These are phyloP conservation scores for Artomyces pyxidatus DNA, from an alignment of 768 basidiomycete genomes.

Conservation along the genomic window DNA sequence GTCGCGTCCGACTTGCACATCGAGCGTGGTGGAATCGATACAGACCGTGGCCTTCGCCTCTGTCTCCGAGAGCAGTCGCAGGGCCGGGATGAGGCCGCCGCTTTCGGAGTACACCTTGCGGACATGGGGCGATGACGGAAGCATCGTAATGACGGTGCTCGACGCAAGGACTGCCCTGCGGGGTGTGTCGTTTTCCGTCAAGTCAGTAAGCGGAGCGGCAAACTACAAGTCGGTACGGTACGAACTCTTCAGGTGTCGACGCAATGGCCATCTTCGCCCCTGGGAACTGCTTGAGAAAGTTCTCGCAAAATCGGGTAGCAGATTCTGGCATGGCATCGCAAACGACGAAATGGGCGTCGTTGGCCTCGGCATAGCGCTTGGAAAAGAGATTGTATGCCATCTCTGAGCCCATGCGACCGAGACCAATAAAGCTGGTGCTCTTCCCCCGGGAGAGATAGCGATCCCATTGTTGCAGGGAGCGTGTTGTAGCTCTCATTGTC, in stretches of 20 bases:
- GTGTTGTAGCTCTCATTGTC: constrained; percentile 45
- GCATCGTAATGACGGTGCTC: constrained; percentile 75
- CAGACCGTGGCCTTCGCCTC: constrained; percentile 45
- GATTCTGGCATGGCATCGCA: constrained; percentile 67
- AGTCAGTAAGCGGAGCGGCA: constrained; percentile 4
- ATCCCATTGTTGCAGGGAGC: constrained; percentile 24
- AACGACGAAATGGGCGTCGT: constrained; percentile 58
- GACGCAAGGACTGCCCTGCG: constrained; percentile 57
- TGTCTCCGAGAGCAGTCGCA: constrained; percentile 37
- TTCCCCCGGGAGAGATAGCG: constrained; percentile 20
- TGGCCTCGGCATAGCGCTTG: constrained; percentile 47
- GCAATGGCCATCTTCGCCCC: constrained; percentile 51
- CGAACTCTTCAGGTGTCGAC: constrained; percentile 66
- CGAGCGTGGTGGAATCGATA: constrained; percentile 89
- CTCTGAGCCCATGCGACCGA: constrained; percentile 83
- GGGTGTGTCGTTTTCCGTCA: constrained; percentile 4
- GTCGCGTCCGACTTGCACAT: constrained; percentile 63
- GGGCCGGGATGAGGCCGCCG: constrained; percentile 56
- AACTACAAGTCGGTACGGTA: constrained; percentile 12
- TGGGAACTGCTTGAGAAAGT: constrained; percentile 51
- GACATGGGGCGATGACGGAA: constrained; percentile 89
- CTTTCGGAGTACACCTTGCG: constrained; percentile 57
- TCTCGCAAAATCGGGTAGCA: constrained; percentile 45
- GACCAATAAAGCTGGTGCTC: constrained; percentile 73
- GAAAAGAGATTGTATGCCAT: constrained; percentile 84